phyloP scores from a whole-genome alignment of 768 basidiomycete genomes.

The Lyophyllum shimeji region DNA sequence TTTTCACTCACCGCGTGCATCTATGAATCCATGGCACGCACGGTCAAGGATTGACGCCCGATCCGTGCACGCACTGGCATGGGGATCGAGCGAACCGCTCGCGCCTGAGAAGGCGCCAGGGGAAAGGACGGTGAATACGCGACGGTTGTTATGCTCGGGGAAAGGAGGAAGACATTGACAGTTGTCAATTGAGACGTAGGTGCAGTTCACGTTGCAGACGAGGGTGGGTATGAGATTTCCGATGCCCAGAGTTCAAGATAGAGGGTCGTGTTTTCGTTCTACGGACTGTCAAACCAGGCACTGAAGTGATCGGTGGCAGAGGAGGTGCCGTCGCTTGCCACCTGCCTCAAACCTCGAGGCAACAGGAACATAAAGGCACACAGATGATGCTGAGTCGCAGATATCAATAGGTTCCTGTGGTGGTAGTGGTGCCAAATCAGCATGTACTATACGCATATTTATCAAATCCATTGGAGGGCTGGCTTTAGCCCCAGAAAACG shows the following conservation, averaged over 20 bases:
- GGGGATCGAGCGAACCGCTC: background rate
- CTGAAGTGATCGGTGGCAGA: background rate
- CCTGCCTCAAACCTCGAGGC: background rate
- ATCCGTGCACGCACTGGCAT: background rate
- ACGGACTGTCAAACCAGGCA: background rate
- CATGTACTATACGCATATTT: constrained; percentile 7
- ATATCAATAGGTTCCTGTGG: background rate
- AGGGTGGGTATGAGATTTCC: background rate
- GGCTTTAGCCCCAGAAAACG: background rate
- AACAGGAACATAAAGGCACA: constrained; percentile 13
- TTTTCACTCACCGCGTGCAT: background rate
- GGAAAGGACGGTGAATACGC: background rate
- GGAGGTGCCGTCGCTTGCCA: too few species aligned
- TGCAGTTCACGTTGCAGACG: background rate
- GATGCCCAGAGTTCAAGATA: background rate
- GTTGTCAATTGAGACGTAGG: background rate
- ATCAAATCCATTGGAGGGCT: background rate
- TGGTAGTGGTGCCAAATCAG: background rate
- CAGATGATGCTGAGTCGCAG: background rate
- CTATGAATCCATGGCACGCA: background rate
- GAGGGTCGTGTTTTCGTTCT: background rate
- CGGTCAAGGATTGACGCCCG: background rate
- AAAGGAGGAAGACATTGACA: background rate
- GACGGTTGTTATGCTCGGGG: background rate
- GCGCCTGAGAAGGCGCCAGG: background rate